Percentiles rank a stretch among this genome's conserved stretches.
Evolutionary conservation across 768 basidiomycete species (phyloP).

Genomic region (Tricholoma terreum): DNA sequence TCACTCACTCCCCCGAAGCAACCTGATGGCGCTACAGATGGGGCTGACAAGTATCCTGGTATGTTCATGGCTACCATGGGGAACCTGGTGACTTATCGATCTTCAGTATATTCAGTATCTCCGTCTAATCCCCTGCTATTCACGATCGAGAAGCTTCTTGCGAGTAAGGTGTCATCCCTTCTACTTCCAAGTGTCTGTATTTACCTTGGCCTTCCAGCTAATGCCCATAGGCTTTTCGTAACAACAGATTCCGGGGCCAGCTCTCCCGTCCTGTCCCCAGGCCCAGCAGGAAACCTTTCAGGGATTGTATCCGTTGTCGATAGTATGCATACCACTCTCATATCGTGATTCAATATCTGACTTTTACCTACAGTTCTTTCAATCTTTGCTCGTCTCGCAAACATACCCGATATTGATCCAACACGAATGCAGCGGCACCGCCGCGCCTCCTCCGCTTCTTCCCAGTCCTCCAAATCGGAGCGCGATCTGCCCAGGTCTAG

Average conservation of each 20-base stretch:
- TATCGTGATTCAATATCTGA: not conserved
- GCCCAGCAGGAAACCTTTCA: conserved; percentile 47
- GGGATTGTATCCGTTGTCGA: conserved; percentile 85
- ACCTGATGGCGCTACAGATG: conserved; percentile 74
- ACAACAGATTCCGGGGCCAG: conserved; percentile 57
- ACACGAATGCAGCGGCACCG: conserved; percentile 76
- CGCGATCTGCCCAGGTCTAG: conserved; percentile 40
- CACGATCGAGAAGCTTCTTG: conserved; percentile 77
- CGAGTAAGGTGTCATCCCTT: conserved; percentile 51
- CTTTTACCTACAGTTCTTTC: conserved; percentile 57
- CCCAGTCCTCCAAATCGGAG: conserved; percentile 47
- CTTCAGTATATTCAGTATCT: conserved; percentile 69
- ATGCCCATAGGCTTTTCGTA: conserved; percentile 77
- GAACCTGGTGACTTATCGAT: not conserved
- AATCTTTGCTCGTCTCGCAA: conserved; percentile 71
- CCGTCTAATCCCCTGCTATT: conserved; percentile 62
- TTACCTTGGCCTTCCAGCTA: conserved; percentile 43
- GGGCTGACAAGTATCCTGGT: conserved; percentile 79
- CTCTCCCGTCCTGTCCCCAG: conserved; percentile 46
- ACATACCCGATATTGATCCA: conserved; percentile 73
- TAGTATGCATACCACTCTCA: conserved; percentile 42
- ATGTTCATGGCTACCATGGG: conserved; percentile 1
- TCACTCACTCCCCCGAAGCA: conserved; percentile 38
- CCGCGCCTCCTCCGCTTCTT: conserved; percentile 71
- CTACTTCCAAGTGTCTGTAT: not conserved